phyloP scores from a whole-genome alignment of 2,329 filamentous ascomycete genomes.

The Fusarium nematophilum region DNA sequence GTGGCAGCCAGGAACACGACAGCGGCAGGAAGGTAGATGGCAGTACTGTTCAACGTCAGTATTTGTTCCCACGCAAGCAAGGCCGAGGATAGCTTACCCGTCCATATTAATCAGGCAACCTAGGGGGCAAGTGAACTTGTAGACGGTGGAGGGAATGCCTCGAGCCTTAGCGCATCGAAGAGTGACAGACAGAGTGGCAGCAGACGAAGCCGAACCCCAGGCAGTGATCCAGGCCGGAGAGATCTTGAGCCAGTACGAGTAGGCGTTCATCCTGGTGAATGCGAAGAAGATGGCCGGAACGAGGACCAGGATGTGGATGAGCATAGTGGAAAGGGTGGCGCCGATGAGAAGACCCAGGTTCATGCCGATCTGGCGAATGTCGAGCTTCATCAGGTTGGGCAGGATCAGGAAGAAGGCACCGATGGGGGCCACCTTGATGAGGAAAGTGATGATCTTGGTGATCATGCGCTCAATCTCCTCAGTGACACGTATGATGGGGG shows the following conservation, averaged over 20 bases:
- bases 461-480: constrained; percentile 62
- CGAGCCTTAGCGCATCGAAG: constrained; percentile 54
- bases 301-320: constrained; percentile 59
- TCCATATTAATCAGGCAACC: constrained; percentile 65
- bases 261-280: constrained; percentile 59
- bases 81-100: constrained; percentile 42
- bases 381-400: constrained; percentile 61
- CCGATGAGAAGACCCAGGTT: constrained; percentile 64
- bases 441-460: constrained; percentile 57
- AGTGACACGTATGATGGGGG: constrained; percentile 55
- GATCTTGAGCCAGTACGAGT: constrained; percentile 58
- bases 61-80: neutral
- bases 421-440: constrained; percentile 62
- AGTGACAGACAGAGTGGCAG: constrained; percentile 63
- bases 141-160: constrained; percentile 56
- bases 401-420: constrained; percentile 66
- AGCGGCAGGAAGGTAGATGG: constrained; percentile 65
- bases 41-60: constrained; percentile 52
- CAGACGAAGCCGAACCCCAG: constrained; percentile 65
- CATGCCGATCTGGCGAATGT: constrained; percentile 58
- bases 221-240: constrained; percentile 65
- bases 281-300: constrained; percentile 56
- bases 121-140: constrained; percentile 60
- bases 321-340: constrained; percentile 58
- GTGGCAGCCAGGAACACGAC: constrained; percentile 65